A percentile compares a stretch with the other conserved stretches of the same genome.
Evolutionary conservation across 2,329 filamentous ascomycete species (phyloP).

Genomic region (Claviceps purpurea): DNA sequence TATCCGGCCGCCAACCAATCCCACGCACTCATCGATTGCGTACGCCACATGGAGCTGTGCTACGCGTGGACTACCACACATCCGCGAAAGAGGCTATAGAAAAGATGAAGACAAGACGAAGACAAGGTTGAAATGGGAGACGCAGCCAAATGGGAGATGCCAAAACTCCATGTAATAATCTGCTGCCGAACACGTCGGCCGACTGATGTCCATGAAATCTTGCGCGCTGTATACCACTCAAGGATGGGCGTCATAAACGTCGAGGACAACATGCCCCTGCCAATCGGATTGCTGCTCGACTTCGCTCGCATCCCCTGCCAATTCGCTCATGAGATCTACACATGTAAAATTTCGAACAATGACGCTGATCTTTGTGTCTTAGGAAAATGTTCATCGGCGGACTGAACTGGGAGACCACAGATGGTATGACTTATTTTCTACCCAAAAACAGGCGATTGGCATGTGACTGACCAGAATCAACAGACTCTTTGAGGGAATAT

Average conservation of each 20-base stretch:
- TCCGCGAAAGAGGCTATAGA: neutral
- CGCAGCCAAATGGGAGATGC: neutral
- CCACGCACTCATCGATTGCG: neutral
- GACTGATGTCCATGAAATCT: neutral
- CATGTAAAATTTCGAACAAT: neutral
- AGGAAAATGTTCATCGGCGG: constrained; percentile 99
- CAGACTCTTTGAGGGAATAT: constrained; percentile 93
- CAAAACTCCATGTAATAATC: neutral
- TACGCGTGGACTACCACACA: neutral
- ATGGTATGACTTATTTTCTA: constrained; percentile 51
- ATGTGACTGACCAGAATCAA: neutral
- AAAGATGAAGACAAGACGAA: neutral
- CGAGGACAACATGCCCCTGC: neutral
- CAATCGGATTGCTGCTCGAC: neutral
- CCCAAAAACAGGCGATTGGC: constrained; percentile 5
- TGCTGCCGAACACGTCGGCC: neutral
- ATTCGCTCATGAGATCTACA: neutral
- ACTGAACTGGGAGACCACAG: constrained; percentile 97
- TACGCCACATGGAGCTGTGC: neutral
- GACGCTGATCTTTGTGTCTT: constrained; percentile 11
- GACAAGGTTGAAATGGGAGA: neutral
- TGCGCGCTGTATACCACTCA: neutral
- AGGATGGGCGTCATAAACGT: neutral
- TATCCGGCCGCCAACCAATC: neutral
- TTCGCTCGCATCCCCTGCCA: neutral